Conservation (phyloP, 768 basidiomycete species). For the Amanita pallidorosea region DNA sequence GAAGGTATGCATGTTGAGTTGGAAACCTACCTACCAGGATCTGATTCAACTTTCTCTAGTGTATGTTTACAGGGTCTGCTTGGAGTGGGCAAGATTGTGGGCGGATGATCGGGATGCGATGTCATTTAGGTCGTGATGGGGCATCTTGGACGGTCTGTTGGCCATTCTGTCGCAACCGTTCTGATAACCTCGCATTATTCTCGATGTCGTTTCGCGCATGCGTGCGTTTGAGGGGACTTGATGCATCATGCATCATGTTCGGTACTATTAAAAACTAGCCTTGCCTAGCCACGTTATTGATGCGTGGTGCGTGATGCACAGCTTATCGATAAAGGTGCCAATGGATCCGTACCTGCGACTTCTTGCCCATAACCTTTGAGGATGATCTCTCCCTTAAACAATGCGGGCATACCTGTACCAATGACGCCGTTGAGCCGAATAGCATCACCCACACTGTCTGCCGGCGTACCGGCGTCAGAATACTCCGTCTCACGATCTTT, state of each 20-base stretch:
- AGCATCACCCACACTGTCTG: slow-evolving; percentile 1
- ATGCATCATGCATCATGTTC: too few relatives aligned
- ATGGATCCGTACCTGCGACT: not conserved
- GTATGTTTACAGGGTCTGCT: slow-evolving; percentile 77
- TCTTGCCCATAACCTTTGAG: not conserved
- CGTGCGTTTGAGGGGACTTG: too few relatives aligned
- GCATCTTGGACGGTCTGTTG: not conserved
- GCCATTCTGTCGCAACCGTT: not conserved
- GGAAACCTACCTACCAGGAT: not conserved
- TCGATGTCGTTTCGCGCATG: too few relatives aligned
- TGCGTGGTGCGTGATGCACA: slow-evolving; percentile 4
- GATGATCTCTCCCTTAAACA: slow-evolving; percentile 3
- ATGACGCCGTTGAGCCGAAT: slow-evolving; percentile 4
- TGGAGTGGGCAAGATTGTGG: slow-evolving; percentile 83
- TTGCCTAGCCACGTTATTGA: slow-evolving; percentile 7
- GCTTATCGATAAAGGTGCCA: slow-evolving; percentile 1
- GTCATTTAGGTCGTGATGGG: slow-evolving; percentile 19
- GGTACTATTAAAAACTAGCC: not conserved
- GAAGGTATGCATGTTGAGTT: slow-evolving; percentile 48
- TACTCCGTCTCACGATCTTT: not conserved
- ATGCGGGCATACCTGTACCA: not conserved
- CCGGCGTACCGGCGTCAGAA: not conserved
- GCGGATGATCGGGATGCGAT: slow-evolving; percentile 77
- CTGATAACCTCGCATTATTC: not conserved
- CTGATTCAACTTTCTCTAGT: slow-evolving; percentile 25